Evolutionary conservation across 2,329 filamentous ascomycete species (phyloP).

Genomic region (Paraphaeosphaeria sporulosa): DNA sequence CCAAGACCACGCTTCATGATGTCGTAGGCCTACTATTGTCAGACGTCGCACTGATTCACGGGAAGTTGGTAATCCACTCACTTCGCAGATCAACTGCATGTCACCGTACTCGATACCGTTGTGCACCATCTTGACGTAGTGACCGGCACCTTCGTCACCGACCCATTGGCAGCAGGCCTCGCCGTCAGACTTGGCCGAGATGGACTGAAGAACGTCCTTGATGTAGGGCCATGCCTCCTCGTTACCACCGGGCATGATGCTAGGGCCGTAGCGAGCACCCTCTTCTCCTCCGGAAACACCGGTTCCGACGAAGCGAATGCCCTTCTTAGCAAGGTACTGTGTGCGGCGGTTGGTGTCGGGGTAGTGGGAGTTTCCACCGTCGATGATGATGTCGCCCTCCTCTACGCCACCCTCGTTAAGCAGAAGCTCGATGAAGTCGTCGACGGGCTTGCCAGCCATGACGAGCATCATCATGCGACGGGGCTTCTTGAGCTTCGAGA

Average conservation of each 20-base stretch:
- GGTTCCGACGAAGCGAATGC: conserved; percentile 92
- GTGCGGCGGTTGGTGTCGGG: conserved; percentile 98
- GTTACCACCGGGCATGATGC: conserved; percentile 98
- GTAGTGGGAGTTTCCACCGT: conserved; percentile 99
- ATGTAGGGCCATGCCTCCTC: conserved; percentile 97
- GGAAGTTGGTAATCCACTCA: conserved; percentile 54
- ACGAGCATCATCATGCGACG: conserved; percentile 98
- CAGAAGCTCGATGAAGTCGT: conserved; percentile 98
- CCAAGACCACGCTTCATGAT: conserved; percentile 99
- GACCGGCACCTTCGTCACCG: conserved; percentile 97
- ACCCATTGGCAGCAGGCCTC: conserved; percentile 99
- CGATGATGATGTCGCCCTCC: conserved; percentile 94
- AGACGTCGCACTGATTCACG: conserved; percentile 11
- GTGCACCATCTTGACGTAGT: conserved; percentile 99
- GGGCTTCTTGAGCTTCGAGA: conserved; percentile 95
- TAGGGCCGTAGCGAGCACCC: conserved; percentile 96
- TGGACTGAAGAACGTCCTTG: conserved; percentile 99
- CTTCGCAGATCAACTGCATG: conserved; percentile 99
- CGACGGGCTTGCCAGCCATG: conserved; percentile 96
- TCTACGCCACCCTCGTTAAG: conserved; percentile 60
- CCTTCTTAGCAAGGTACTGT: conserved; percentile 84
- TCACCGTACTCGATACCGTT: conserved; percentile 99
- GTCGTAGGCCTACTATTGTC: conserved; percentile 81
- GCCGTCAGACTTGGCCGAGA: conserved; percentile 95
- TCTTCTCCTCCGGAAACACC: conserved; percentile 99